Conservation (phyloP, 2,329 filamentous ascomycete genomes). For the Ceratocystis huliohia region DNA sequence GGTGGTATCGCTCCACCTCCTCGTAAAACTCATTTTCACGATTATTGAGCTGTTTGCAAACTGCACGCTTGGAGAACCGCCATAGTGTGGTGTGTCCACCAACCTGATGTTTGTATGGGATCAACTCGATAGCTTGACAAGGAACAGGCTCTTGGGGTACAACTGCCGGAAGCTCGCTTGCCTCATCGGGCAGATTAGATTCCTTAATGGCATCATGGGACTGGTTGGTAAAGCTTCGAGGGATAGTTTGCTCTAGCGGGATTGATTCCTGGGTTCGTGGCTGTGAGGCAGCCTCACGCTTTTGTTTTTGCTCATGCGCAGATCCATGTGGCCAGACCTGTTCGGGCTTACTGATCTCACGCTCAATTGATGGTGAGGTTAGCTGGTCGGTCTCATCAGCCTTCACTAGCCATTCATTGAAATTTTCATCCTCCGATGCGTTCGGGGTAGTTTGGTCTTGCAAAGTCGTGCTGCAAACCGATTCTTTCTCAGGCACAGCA, state of each 20-base stretch:
- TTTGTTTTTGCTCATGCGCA: slow-evolving; percentile 1
- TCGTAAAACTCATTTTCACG: slow-evolving; percentile 98
- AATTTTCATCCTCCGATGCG: slow-evolving; percentile 27
- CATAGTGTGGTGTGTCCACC: slow-evolving; percentile 94
- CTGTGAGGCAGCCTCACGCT: not conserved
- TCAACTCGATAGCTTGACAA: slow-evolving; percentile 83
- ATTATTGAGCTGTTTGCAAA: slow-evolving; percentile 97
- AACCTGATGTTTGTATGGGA: slow-evolving; percentile 94
- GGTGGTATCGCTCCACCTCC: slow-evolving; percentile 80
- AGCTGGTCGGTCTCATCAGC: slow-evolving; percentile 35
- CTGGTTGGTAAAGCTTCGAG: not conserved
- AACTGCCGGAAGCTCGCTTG: not conserved
- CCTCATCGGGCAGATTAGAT: not conserved
- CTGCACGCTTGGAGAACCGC: slow-evolving; percentile 84
- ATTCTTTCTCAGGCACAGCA: slow-evolving; percentile 2
- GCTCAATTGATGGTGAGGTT: slow-evolving; percentile 12
- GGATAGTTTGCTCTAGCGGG: not conserved
- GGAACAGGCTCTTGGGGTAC: slow-evolving; percentile 34
- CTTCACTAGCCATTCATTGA: slow-evolving; percentile 45
- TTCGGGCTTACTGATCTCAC: not conserved
- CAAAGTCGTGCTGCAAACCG: not conserved
- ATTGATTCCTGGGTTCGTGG: not conserved
- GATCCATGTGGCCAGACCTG: not conserved
- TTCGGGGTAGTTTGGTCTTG: slow-evolving; percentile 17
- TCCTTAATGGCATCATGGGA: not conserved